These are phyloP conservation scores for Leishmania turanica DNA, from an alignment of 208 protist genomes.

Conservation along the genomic window DNA sequence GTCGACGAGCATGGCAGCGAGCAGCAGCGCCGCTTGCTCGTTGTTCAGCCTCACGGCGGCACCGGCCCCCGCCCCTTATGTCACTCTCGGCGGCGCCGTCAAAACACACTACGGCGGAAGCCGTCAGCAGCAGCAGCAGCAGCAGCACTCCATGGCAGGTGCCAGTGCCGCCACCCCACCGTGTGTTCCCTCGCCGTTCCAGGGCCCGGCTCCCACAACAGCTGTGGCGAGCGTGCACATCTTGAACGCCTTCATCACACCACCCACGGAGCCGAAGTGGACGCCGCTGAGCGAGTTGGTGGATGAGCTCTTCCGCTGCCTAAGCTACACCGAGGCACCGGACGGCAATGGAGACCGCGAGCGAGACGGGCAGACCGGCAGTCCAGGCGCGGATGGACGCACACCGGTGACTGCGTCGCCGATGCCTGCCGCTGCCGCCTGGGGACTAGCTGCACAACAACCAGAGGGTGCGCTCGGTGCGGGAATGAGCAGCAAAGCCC, in stretches of 20 bases:
- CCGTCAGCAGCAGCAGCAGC: slow-evolving; percentile 7
- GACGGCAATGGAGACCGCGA: slow-evolving; percentile 3
- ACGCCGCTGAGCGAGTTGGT: slow-evolving; percentile 70
- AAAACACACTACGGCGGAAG: not conserved
- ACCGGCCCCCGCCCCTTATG: not conserved
- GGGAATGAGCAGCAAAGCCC: not conserved
- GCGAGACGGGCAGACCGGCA: not conserved
- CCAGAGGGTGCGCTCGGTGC: not conserved
- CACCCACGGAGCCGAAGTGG: slow-evolving; percentile 53
- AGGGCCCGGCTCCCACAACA: not conserved
- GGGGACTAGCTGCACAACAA: not conserved
- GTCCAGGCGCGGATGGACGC: not conserved
- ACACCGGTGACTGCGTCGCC: slow-evolving; percentile 14
- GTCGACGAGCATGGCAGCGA: slow-evolving; percentile 6
- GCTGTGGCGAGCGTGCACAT: slow-evolving; percentile 11
- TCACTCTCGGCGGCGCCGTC: not conserved
- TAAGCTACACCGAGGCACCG: slow-evolving; percentile 23
- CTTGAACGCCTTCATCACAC: slow-evolving; percentile 80
- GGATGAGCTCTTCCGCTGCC: slow-evolving; percentile 43
- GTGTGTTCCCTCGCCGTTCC: not conserved
- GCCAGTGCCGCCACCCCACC: not conserved
- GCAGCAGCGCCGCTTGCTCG: slow-evolving; percentile 12
- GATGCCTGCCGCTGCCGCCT: not conserved
- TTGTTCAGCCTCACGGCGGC: slow-evolving; percentile 4
- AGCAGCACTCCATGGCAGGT: not conserved